Percentiles rank a stretch among this genome's conserved stretches.
Evolutionary conservation across 352 stramenopile species (phyloP).

Genomic region (Phytophthora colocasiae): DNA sequence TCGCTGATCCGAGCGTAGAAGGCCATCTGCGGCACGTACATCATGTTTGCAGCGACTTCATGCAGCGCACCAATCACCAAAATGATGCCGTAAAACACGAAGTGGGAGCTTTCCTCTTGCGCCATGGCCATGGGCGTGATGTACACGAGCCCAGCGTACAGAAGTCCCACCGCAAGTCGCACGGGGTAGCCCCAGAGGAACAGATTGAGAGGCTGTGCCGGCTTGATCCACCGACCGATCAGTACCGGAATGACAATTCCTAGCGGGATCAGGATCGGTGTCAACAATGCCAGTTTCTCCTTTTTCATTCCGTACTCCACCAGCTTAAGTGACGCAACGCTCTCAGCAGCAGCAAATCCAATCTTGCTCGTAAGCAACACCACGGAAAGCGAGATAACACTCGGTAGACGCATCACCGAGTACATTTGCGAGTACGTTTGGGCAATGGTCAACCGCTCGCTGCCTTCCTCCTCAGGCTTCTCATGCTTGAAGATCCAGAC

Average conservation of each 20-base stretch:
- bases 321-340: conserved; percentile 92
- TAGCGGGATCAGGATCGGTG: conserved; percentile 87
- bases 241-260: conserved; percentile 91
- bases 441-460: conserved; percentile 80
- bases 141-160: conserved; percentile 88
- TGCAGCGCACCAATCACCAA: conserved; percentile 74
- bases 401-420: conserved; percentile 85
- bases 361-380: conserved; percentile 94
- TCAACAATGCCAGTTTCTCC: conserved; percentile 90
- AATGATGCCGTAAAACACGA: conserved; percentile 84
- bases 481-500: conserved; percentile 95
- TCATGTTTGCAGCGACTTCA: conserved; percentile 91
- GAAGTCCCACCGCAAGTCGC: conserved; percentile 79
- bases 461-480: conserved; percentile 53
- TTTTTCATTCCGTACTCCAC: conserved; percentile 94
- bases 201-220: conserved; percentile 71
- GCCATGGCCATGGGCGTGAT: conserved; percentile 81
- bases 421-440: conserved; percentile 94
- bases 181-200: conserved; percentile 89
- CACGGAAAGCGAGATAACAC: conserved; percentile 86
- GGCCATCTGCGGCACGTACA: conserved; percentile 97
- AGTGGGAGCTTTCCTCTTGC: conserved; percentile 75
- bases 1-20: conserved; percentile 99
- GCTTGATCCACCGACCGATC: conserved; percentile 77
- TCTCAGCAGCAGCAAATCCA: conserved; percentile 92